Conservation (phyloP, 495 filamentous ascomycete species). For the Hypoxylon trugodes region DNA sequence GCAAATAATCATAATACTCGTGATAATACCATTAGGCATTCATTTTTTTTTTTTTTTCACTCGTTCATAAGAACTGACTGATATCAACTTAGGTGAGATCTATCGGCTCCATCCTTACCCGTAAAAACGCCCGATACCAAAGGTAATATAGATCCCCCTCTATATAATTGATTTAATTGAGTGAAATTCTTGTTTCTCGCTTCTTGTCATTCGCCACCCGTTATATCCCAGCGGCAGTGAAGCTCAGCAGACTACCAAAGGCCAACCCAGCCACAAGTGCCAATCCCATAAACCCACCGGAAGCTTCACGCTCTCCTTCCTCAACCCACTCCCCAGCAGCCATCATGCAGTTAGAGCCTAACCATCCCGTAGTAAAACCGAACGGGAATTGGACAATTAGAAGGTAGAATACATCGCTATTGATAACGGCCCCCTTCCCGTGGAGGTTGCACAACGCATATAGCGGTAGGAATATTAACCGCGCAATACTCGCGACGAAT, state of each 20-base stretch:
- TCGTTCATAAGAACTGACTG: too few species aligned
- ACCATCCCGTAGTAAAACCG: conserved; percentile 84
- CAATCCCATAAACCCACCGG: conserved; percentile 93
- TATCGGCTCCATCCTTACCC: conserved; percentile 19
- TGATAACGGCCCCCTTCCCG: conserved; percentile 71
- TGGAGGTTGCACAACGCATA: conserved; percentile 89
- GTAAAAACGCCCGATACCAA: conserved; percentile 26
- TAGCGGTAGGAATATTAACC: conserved; percentile 79
- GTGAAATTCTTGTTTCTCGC: background rate
- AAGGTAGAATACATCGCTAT: conserved; percentile 88
- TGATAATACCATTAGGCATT: too few species aligned
- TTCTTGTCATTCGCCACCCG: background rate
- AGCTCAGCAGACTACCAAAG: conserved; percentile 88
- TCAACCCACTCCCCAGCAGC: conserved; percentile 80
- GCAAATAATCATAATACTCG: too few species aligned
- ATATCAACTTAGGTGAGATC: conserved; percentile 36
- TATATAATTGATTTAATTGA: background rate
- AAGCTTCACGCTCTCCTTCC: conserved; percentile 81
- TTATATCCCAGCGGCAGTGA: conserved; percentile 67
- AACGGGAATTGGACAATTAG: conserved; percentile 83
- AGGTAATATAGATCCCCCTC: too few species aligned
- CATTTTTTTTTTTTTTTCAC: too few species aligned
- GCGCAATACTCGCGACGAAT: conserved; percentile 68
- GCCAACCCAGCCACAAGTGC: conserved; percentile 85
- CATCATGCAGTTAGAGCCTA: conserved; percentile 91